These are phyloP conservation scores for Hypoxylon rickii DNA, from an alignment of 495 filamentous ascomycete genomes.

Conservation along the genomic window DNA sequence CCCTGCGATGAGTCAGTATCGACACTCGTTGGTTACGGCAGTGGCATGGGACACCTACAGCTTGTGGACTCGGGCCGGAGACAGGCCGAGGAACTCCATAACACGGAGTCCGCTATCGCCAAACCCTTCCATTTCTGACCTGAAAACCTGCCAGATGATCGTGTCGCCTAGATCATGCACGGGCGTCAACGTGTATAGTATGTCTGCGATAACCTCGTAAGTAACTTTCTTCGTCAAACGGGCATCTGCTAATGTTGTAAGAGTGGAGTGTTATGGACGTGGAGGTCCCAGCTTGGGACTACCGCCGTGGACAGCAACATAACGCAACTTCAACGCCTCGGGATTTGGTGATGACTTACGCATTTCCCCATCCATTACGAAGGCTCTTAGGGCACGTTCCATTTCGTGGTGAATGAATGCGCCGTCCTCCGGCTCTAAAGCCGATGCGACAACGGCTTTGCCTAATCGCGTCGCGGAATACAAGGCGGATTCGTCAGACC, in stretches of 20 bases:
- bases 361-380: constrained; percentile 86
- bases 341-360: constrained; percentile 38
- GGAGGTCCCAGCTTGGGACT: too few species aligned
- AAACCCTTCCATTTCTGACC: constrained; percentile 68
- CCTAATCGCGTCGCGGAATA: constrained; percentile 70
- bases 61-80: constrained; percentile 69
- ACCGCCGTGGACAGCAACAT: too few species aligned
- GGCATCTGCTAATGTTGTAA: too few species aligned
- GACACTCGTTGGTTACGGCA: neutral
- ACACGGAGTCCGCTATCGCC: constrained; percentile 75
- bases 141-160: constrained; percentile 76
- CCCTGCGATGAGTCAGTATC: constrained; percentile 56
- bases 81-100: constrained; percentile 70
- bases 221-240: too few species aligned
- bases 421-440: constrained; percentile 76
- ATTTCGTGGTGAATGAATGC: constrained; percentile 75
- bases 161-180: constrained; percentile 58
- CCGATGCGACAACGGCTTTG: constrained; percentile 73
- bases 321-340: too few species aligned
- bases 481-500: constrained; percentile 50
- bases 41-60: constrained; percentile 56
- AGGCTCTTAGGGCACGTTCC: constrained; percentile 67
- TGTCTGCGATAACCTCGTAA: constrained; percentile 43
- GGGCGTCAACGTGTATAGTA: constrained; percentile 81
- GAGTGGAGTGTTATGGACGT: too few species aligned